These are phyloP conservation scores for Helicosporidium sp. DNA, from an alignment of 139 green algal genomes.

Conservation along the genomic window DNA sequence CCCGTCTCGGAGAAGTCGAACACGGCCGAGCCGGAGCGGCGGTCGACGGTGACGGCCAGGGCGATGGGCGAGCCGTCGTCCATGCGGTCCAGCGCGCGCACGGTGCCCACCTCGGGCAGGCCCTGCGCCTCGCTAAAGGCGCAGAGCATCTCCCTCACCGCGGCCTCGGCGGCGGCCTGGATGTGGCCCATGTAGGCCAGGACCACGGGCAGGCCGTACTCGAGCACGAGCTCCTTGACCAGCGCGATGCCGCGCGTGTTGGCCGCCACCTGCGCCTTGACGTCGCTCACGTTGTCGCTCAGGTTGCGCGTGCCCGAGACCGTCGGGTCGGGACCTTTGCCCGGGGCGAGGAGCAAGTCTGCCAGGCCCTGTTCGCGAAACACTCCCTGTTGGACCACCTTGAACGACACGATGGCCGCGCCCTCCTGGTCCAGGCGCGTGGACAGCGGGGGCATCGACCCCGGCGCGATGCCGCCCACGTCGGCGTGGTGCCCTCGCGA, in stretches of 20 bases:
- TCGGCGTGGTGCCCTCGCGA: constrained; percentile 66
- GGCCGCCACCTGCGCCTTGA: constrained; percentile 84
- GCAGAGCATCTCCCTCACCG: constrained; percentile 63
- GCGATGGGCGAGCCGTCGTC: constrained; percentile 76
- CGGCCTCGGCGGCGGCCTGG: constrained; percentile 63
- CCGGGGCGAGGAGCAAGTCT: constrained; percentile 57
- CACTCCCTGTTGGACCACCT: constrained; percentile 51
- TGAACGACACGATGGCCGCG: constrained; percentile 78
- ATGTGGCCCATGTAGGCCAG: constrained; percentile 89
- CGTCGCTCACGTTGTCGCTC: constrained; percentile 78
- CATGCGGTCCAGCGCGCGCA: constrained; percentile 68
- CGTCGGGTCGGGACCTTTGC: constrained; percentile 19
- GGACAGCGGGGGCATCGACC: constrained; percentile 78
- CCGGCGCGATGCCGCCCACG: constrained; percentile 80
- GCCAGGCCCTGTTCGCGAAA: constrained; percentile 62
- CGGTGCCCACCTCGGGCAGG: constrained; percentile 49
- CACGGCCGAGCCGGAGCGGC: constrained; percentile 29
- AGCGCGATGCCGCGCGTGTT: constrained; percentile 79
- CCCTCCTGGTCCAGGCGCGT: constrained; percentile 73
- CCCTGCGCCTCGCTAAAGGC: constrained; percentile 46
- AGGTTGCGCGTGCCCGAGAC: constrained; percentile 64
- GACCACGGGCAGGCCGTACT: constrained; percentile 52
- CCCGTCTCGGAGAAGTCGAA: constrained; percentile 77
- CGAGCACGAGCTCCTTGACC: constrained; percentile 62
- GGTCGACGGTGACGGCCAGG: constrained; percentile 71